Base-by-base conservation (phyloP, 345 rosid genomes). In the Sisymbrium irio region DNA sequence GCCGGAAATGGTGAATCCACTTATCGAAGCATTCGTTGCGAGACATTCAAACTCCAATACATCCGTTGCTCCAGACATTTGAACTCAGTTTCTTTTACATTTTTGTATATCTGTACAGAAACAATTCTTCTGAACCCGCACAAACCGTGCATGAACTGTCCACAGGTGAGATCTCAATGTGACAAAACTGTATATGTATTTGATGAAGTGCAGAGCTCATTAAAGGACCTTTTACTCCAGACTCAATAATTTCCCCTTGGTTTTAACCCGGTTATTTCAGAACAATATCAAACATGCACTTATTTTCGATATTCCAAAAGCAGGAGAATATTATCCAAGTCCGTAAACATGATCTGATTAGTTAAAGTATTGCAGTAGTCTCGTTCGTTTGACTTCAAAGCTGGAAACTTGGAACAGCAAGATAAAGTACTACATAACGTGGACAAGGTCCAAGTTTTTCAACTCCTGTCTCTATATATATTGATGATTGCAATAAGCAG, bases 1-100 rank as follows among this genome's bases (percentile, higher is more conserved):
- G 62, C 96, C 98, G 9, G 88, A 87, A 46, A 76, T 91, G 25
- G 97, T 94, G 72, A 94, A 89, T 80, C 97, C 96, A 3, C 86
- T 91, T 15, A 85, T 94, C 0, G 89, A 88, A 80, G 83, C 96
- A 18, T 94, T 94, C 6, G 97, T 93, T 35, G 78, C 82, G 0
- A 84, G 91, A 45, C 90, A 91, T 79, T 77, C 72, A 17, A 71
- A 40, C 9, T 40, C 20, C 45, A 63, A 36, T 19, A 33, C 49
- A 41, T 6, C 49, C 56, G 17, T 32, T 20, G n/a, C 40, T 41
- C 28, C 19, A 20, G 56, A 11, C 55, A 39, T 50, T 10, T 67
- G 67, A 58, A 25, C 51, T 25, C 59, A 13, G 69, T 47, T 42
- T 55, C 65, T 30, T 53, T 50, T 64, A 54, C 14, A 42, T 32